Percentiles rank a stretch among this genome's conserved stretches.
Evolutionary conservation across 2,329 filamentous ascomycete species (phyloP).

Genomic region (Colletotrichum tabaci): DNA sequence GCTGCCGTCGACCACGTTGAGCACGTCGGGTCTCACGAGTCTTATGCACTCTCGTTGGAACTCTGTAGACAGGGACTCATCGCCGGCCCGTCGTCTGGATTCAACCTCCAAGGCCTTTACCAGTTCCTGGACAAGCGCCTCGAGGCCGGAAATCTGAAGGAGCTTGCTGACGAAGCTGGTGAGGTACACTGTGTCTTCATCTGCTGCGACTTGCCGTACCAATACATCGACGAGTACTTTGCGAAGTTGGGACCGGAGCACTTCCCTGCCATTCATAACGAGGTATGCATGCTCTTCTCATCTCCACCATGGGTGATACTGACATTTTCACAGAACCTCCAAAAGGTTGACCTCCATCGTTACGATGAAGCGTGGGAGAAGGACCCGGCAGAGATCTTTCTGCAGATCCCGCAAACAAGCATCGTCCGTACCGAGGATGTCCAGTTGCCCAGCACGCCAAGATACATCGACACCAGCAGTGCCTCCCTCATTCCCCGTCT

Average conservation of each 20-base stretch:
- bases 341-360: slow-evolving; percentile 65
- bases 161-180: slow-evolving; percentile 61
- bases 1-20: slow-evolving; percentile 69
- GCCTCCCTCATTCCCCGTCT: slow-evolving; percentile 20
- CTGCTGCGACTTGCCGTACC: slow-evolving; percentile 75
- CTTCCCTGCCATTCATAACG: slow-evolving; percentile 65
- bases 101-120: slow-evolving; percentile 68
- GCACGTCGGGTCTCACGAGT: slow-evolving; percentile 68
- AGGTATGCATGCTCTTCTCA: slow-evolving; percentile 47
- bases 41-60: slow-evolving; percentile 67
- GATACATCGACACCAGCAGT: slow-evolving; percentile 25
- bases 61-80: slow-evolving; percentile 71
- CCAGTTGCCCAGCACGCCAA: slow-evolving; percentile 23
- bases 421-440: slow-evolving; percentile 5
- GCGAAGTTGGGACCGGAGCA: slow-evolving; percentile 64
- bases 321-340: slow-evolving; percentile 55
- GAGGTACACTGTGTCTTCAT: slow-evolving; percentile 70
- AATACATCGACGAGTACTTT: slow-evolving; percentile 74
- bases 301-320: neutral
- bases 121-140: slow-evolving; percentile 66
- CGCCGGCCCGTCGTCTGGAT: slow-evolving; percentile 73
- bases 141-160: slow-evolving; percentile 57
- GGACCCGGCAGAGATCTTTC: slow-evolving; percentile 56
- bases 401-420: slow-evolving; percentile 20
- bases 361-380: slow-evolving; percentile 71